phyloP scores from a whole-genome alignment of 192 early-diverging fungal species.

The Nowakowskiella sp. region DNA sequence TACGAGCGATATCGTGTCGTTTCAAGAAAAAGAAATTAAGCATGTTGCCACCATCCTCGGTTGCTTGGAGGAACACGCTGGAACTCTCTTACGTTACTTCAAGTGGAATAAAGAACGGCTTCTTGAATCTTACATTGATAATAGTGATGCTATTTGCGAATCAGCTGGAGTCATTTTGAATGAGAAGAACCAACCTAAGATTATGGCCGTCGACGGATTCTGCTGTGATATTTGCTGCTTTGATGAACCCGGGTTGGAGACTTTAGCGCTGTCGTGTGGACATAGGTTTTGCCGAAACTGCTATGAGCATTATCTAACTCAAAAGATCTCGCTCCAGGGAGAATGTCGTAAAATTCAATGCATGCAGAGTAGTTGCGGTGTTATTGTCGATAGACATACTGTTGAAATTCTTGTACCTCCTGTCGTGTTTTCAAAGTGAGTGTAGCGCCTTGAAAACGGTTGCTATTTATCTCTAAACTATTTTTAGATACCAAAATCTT shows the following conservation, averaged over 20 bases:
- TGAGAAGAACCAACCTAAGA: constrained; percentile 18
- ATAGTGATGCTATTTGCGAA: constrained; percentile 48
- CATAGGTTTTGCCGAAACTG: constrained; percentile 87
- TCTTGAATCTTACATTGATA: constrained; percentile 68
- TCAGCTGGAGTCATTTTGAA: constrained; percentile 65
- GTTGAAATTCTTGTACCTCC: constrained; percentile 60
- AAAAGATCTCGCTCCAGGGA: constrained; percentile 84
- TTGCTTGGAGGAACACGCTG: constrained; percentile 53
- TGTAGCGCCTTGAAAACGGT: constrained; percentile 6
- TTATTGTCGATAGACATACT: constrained; percentile 76
- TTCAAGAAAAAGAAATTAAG: constrained; percentile 56
- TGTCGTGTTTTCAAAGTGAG: constrained; percentile 53
- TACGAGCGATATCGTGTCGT: constrained; percentile 45
- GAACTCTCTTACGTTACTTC: constrained; percentile 68
- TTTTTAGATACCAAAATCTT: constrained; percentile 61
- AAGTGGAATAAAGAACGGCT: constrained; percentile 81
- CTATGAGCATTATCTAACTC: constrained; percentile 72
- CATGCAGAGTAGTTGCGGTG: constrained; percentile 61
- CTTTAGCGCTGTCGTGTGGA: constrained; percentile 71
- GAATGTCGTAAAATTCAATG: constrained; percentile 85
- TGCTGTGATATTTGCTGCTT: constrained; percentile 87
- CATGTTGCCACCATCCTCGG: constrained; percentile 72
- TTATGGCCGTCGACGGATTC: constrained; percentile 38
- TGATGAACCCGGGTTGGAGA: constrained; percentile 46
- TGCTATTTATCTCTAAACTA: not conserved